Evolutionary conservation across 139 green algal genomes (phyloP).

Genomic region (Raphidocelis subcapitata): DNA sequence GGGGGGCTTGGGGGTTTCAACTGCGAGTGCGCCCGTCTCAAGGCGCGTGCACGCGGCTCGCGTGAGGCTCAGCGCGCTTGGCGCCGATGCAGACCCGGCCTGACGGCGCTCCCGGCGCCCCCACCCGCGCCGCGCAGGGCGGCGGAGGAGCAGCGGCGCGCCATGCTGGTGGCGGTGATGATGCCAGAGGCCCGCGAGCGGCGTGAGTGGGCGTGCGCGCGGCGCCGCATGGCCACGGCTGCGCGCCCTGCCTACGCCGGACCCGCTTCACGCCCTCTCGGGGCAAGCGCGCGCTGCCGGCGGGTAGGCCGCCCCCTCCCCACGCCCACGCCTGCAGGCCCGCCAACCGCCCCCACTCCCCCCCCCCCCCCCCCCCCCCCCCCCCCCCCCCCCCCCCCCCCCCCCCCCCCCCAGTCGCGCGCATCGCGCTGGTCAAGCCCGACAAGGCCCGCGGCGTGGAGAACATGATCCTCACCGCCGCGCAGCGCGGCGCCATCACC

Average conservation of each 20-base stretch:
- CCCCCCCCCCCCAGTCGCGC: conserved; percentile 54
- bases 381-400: neutral
- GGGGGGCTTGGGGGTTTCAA: too few species aligned
- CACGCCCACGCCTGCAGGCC: too few species aligned
- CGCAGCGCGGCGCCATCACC: conserved; percentile 68
- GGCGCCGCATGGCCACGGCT: too few species aligned
- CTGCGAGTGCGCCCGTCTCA: too few species aligned
- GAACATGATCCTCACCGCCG: conserved; percentile 83
- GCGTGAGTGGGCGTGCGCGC: conserved; percentile 46
- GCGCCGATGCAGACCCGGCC: neutral
- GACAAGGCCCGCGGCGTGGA: conserved; percentile 92
- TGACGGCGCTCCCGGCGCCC: too few species aligned
- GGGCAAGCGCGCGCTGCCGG: too few species aligned
- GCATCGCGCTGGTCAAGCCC: conserved; percentile 95
- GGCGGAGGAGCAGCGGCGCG: conserved; percentile 73
- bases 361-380: too few species aligned
- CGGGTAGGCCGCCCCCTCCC: too few species aligned
- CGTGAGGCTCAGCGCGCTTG: neutral
- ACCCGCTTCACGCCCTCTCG: too few species aligned
- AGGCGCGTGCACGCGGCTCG: too few species aligned
- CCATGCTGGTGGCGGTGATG: conserved; percentile 79
- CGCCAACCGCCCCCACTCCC: too few species aligned
- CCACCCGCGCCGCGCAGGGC: conserved; percentile 41
- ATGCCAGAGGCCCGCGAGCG: conserved; percentile 74
- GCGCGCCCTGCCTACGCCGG: too few species aligned